Evolutionary conservation across 2,329 filamentous ascomycete species (phyloP).

Genomic region (Pyrenochaeta sp.): DNA sequence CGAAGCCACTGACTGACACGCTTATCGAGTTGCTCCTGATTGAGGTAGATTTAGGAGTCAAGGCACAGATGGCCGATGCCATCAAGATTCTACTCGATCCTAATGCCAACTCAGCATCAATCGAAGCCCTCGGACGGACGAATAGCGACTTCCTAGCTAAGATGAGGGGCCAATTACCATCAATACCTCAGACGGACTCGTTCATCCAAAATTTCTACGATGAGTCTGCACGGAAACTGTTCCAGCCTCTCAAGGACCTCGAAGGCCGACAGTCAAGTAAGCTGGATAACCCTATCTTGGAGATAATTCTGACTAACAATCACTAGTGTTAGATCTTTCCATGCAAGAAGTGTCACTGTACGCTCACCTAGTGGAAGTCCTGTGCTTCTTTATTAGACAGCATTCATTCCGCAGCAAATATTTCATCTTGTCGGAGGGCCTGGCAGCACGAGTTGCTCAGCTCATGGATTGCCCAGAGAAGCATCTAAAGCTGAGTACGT

Average conservation of each 20-base stretch:
- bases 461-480: slow-evolving; percentile 86
- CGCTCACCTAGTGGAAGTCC: slow-evolving; percentile 87
- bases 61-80: slow-evolving; percentile 93
- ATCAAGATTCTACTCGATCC: slow-evolving; percentile 92
- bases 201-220: slow-evolving; percentile 93
- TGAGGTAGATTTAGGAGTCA: slow-evolving; percentile 92
- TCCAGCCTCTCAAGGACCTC: slow-evolving; percentile 84
- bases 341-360: slow-evolving; percentile 91
- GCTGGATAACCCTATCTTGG: slow-evolving; percentile 28
- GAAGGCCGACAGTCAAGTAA: slow-evolving; percentile 68
- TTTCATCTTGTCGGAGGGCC: slow-evolving; percentile 82
- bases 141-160: slow-evolving; percentile 75
- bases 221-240: slow-evolving; percentile 82
- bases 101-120: slow-evolving; percentile 65
- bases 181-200: slow-evolving; percentile 76
- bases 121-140: slow-evolving; percentile 67
- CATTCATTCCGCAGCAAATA: slow-evolving; percentile 87
- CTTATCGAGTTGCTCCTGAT: slow-evolving; percentile 90
- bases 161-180: slow-evolving; percentile 60
- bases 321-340: slow-evolving; percentile 72
- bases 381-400: slow-evolving; percentile 92
- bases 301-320: slow-evolving; percentile 26
- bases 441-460: slow-evolving; percentile 81
- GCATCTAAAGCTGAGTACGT: slow-evolving; percentile 85
- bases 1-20: slow-evolving; percentile 86